These are phyloP conservation scores for Saccharomycopsis capsularis DNA, from an alignment of 805 yeast species.

Conservation along the genomic window DNA sequence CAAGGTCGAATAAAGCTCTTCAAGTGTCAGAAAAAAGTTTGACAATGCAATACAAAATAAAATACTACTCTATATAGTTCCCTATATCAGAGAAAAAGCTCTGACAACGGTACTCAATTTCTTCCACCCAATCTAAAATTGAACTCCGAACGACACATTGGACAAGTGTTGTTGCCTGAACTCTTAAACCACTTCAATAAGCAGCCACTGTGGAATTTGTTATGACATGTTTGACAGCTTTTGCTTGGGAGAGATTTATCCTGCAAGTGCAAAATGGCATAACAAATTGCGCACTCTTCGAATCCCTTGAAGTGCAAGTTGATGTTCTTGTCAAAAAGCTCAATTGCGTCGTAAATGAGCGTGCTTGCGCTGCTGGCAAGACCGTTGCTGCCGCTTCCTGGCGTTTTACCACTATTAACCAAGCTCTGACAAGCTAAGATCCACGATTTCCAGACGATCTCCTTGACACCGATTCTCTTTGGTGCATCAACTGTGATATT, in stretches of 20 bases:
- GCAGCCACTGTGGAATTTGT: constrained; percentile 94
- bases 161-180: constrained; percentile 88
- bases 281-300: constrained; percentile 96
- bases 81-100: no score
- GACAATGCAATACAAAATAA: no score
- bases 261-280: constrained; percentile 76
- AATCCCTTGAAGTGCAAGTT: constrained; percentile 84
- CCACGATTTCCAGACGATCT: constrained; percentile 94
- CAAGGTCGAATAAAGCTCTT: no score
- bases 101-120: no score
- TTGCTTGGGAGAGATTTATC: constrained; percentile 88
- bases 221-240: constrained; percentile 81
- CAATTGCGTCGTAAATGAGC: constrained; percentile 53
- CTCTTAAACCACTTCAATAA: constrained; percentile 96
- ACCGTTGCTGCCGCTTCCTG: constrained; percentile 27
- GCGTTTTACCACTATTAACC: constrained; percentile 52
- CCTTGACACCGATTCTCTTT: constrained; percentile 79
- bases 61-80: no score
- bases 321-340: constrained; percentile 65
- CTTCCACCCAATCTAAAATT: constrained; percentile 26
- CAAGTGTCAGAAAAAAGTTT: no score
- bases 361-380: neutral
- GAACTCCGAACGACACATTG: constrained; percentile 75
- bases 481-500: constrained; percentile 73
- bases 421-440: constrained; percentile 82